Evolutionary conservation across 805 yeast species (phyloP).

Genomic region (Candida krabiensis): DNA sequence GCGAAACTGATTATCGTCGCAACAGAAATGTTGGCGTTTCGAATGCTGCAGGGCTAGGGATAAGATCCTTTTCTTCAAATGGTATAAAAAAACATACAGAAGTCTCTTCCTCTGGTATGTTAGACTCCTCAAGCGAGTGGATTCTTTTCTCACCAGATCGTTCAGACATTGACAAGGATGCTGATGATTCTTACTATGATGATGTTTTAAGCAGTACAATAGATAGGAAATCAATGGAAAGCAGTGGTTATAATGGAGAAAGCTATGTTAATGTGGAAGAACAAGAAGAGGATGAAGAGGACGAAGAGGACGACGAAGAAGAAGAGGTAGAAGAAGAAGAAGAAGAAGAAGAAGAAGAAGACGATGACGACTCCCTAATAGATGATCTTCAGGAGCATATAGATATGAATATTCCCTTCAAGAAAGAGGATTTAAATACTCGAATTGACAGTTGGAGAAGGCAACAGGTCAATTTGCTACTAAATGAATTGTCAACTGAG

Average conservation of each 20-base stretch:
- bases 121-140: slow-evolving; percentile 31
- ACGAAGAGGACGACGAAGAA: slow-evolving; percentile 5
- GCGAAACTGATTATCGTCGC: too few species aligned
- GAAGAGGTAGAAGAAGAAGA: slow-evolving; percentile 16
- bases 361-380: slow-evolving; percentile 29
- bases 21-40: too few species aligned
- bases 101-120: slow-evolving; percentile 13
- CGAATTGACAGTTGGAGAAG: slow-evolving; percentile 34
- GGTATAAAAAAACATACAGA: too few species aligned
- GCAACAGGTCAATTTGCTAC: slow-evolving; percentile 25
- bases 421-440: slow-evolving; percentile 25
- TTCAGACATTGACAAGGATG: slow-evolving; percentile 13
- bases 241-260: slow-evolving; percentile 11
- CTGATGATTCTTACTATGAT: slow-evolving; percentile 18
- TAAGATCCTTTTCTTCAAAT: too few species aligned
- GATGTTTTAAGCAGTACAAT: slow-evolving; percentile 27
- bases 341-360: slow-evolving; percentile 20
- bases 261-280: slow-evolving; percentile 21
- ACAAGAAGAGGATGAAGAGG: slow-evolving; percentile 1
- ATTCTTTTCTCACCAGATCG: slow-evolving; percentile 30
- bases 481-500: slow-evolving; percentile 19
- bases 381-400: slow-evolving; percentile 28
- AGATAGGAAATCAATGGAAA: slow-evolving; percentile 13
- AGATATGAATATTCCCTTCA: slow-evolving; percentile 12
- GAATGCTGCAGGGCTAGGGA: background rate